Evolutionary conservation across 345 rosid genomes (phyloP), one percentile per base, ranked within the genome.

Genomic region (Gossypium thurberi): DNA sequence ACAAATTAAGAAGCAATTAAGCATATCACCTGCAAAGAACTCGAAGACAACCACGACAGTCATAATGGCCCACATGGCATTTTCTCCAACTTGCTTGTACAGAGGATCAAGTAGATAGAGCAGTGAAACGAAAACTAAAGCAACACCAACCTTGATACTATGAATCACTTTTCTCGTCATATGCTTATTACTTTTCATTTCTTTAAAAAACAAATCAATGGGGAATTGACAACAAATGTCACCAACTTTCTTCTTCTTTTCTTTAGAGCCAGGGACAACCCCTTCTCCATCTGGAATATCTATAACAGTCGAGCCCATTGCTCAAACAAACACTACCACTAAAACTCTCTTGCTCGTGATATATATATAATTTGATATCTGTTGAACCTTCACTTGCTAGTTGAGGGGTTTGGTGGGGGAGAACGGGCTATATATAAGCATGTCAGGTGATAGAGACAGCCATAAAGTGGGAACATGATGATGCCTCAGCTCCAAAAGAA

Each of bases 61-160:
- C 91, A 90, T 90, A 55, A 87, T 82, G 33, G 93, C 96, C 93
- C 96, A 88, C 87, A 88, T 85, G 58, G 93, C 96, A 71, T 85
- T 90, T 3, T 90, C 90, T 50, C 90, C 91, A n/a, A 86, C 84
- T 80, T 86, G 74, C 0, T 77, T 18, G 51, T 85, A 88, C 58
- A 90, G 77, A 17, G 90, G 85, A 56, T 86, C 80, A 9, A 88
- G 76, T 17, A 88, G 83, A 78, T 82, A 88, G 65, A 90, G 81
- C 48, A 88, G 89, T 23, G 93, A 87, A 55, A 87, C 93, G 44
- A 86, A 21, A 46, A 86, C 86, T 4, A 90, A 87, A 53, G 93
- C 88, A 42, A 82, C 66, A 72, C 91, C 96, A 50, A 87, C 93
- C 70, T 90, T 88, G 61, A 86, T 3, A 59, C 91, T 78, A 43